phyloP scores from a whole-genome alignment of 495 filamentous ascomycete genomes.

The Neurospora tetraspora region DNA sequence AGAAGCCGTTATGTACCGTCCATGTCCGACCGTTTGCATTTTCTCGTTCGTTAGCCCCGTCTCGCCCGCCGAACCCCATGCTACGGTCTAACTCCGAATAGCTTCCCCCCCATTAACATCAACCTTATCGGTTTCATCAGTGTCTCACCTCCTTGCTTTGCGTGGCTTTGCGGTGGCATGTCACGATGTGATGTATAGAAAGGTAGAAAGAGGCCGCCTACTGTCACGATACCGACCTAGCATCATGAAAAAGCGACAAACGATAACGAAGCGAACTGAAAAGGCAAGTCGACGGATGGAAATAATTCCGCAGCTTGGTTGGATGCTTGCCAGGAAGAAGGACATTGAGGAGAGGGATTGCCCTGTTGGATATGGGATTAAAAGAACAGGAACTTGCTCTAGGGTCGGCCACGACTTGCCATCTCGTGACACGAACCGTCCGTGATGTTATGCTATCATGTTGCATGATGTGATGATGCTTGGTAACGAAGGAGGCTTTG shows the following conservation, averaged over 20 bases:
- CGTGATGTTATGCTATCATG: not conserved
- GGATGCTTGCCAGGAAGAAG: too few species aligned
- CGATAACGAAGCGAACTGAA: too few species aligned
- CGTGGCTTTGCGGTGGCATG: not conserved
- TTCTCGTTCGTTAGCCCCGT: not conserved
- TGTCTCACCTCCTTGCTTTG: not conserved
- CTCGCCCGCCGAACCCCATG: not conserved
- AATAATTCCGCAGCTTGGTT: too few species aligned
- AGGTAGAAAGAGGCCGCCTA: not conserved
- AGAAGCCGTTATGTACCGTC: not conserved
- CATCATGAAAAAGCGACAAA: too few species aligned
- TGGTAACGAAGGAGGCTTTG: not conserved
- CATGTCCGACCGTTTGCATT: not conserved
- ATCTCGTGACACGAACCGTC: not conserved
- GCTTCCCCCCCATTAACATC: not conserved
- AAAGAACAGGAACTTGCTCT: too few species aligned
- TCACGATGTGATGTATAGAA: not conserved
- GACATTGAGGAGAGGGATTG: too few species aligned
- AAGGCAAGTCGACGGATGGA: too few species aligned
- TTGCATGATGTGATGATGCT: not conserved
- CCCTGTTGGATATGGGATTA: too few species aligned
- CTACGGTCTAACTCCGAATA: not conserved
- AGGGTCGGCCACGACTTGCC: too few species aligned
- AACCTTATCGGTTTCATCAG: not conserved
- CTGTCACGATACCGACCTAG: too few species aligned